These are phyloP conservation scores for Linnemannia elongata DNA, from an alignment of 192 early-diverging fungal genomes.

Conservation along the genomic window DNA sequence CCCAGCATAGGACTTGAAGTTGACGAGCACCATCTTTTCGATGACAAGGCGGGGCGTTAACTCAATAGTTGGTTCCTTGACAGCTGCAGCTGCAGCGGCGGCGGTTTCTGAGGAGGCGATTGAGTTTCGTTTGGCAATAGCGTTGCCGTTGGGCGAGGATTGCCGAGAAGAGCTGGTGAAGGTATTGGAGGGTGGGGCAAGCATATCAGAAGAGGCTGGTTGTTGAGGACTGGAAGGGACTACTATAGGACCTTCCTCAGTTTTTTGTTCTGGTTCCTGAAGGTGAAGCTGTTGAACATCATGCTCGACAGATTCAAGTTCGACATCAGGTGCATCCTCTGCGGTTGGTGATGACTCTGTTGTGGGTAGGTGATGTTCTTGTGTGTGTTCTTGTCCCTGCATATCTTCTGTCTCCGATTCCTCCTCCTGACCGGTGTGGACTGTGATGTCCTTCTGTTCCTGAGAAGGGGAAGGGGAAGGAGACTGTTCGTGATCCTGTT, in stretches of 20 bases:
- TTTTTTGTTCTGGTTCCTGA: not conserved
- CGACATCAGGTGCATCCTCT: not conserved
- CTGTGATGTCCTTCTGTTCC: not conserved
- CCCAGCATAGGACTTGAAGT: conserved; percentile 98
- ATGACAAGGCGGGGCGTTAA: conserved; percentile 61
- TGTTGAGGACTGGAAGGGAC: not conserved
- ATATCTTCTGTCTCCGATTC: not conserved
- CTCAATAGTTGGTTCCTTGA: conserved; percentile 34
- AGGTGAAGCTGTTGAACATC: not conserved
- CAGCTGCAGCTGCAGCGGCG: not conserved
- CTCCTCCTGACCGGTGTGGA: not conserved
- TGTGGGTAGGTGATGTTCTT: not conserved
- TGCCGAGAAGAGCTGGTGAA: conserved; percentile 12
- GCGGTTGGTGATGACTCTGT: not conserved
- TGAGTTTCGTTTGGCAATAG: conserved; percentile 21
- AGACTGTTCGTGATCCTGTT: conserved; percentile 17
- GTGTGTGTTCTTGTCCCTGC: not conserved
- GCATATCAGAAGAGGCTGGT: not conserved
- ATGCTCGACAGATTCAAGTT: not conserved
- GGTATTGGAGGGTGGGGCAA: conserved; percentile 15
- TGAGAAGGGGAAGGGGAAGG: conserved; percentile 13
- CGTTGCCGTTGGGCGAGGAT: conserved; percentile 7
- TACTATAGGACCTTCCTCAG: not conserved
- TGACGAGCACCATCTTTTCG: conserved; percentile 84
- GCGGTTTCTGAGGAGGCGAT: conserved; percentile 3